Base-by-base conservation (phyloP, 23 red algal genomes). In the Agarophyton chilense region DNA sequence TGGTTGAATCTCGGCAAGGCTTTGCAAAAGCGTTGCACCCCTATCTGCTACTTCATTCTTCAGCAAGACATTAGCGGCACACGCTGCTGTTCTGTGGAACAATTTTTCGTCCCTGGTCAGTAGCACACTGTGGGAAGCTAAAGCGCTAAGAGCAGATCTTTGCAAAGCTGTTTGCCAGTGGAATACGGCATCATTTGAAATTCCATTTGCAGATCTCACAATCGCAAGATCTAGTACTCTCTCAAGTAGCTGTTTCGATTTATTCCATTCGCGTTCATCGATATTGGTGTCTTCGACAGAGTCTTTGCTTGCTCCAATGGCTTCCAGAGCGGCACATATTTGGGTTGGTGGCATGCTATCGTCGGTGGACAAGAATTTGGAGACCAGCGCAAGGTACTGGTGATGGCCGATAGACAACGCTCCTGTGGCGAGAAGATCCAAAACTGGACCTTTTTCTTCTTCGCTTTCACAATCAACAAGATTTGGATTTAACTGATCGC, bases 41-140 rank as follows among this genome's bases (percentile, higher is more conserved):
- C 43, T 24, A 46, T 49, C n/a, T 22, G 68, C 68, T 46, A 74
- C 26, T 21, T 74, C 68, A 9, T 3, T 29, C 16, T 38, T 4
- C 47, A 10, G 68, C 68, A 74, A 49, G 21, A 33, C 68, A 26
- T 31, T 74, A 25, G 47, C 68, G 25, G 68, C 68, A 74, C 68
- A 74, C 16, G 36, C 68, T 43, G 68, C 68, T 19, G 40, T 74
- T 31, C 39, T 74, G 68, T 74, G 47, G 68, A 74, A 74, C 33
- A 74, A 39, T 18, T 74, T 74, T 46, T 74, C 68, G 25, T 74
- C 68, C 43, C 24, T 74, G 17, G 19, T 13, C 25, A 74, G 0
- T 10, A 74, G 41, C 68, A 74, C 45, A 28, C 40, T 38, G 33
- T 74, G 43, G 0, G 68, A 74, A 21, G 68, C 68, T 74, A 74